Evolutionary conservation across 495 filamentous ascomycete species (phyloP).

Genomic region (Staphylotrichum tortipilum): DNA sequence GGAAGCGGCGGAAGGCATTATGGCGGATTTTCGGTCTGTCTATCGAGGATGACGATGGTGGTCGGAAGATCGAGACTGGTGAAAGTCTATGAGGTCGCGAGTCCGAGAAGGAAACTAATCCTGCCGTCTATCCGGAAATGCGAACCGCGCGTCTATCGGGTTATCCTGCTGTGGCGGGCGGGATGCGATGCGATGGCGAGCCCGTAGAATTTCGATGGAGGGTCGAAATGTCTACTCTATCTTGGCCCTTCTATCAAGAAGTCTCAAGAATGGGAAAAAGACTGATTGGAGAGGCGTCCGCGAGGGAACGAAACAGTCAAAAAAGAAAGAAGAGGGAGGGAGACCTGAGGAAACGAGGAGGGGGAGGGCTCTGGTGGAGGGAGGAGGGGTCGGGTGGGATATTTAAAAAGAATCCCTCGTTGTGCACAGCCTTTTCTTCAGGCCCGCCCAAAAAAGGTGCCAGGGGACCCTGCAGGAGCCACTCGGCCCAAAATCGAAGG

Average conservation of each 20-base stretch:
- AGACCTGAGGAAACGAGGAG: conserved; percentile 16
- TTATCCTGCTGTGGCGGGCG: conserved; percentile 13
- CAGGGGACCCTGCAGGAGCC: background rate
- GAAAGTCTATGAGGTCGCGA: conserved; percentile 12
- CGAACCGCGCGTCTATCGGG: conserved; percentile 18
- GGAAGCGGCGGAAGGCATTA: conserved; percentile 22
- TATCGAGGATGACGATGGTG: conserved; percentile 2
- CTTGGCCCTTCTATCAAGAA: conserved; percentile 25
- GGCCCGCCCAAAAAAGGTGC: conserved; percentile 8
- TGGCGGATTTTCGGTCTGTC: conserved; percentile 15
- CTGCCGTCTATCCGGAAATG: conserved; percentile 21
- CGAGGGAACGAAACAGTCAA: conserved; percentile 18
- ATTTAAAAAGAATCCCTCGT: conserved; percentile 15
- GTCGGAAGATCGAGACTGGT: conserved; percentile 5
- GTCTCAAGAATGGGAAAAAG: conserved; percentile 21
- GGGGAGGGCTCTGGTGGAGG: conserved; percentile 6
- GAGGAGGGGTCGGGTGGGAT: conserved; percentile 13
- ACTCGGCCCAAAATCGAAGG: conserved; percentile 10
- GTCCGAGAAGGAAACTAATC: conserved; percentile 17
- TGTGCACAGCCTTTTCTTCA: conserved; percentile 20
- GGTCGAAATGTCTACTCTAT: conserved; percentile 33
- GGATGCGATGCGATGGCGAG: conserved; percentile 13
- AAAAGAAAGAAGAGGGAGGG: conserved; percentile 16
- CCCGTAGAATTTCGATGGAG: conserved; percentile 33
- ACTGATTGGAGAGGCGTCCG: conserved; percentile 26